Evolutionary conservation across 148 eudicot genomes (phyloP), one percentile per base, ranked within the genome.

Genomic region (Rhododendron griersonianum): DNA sequence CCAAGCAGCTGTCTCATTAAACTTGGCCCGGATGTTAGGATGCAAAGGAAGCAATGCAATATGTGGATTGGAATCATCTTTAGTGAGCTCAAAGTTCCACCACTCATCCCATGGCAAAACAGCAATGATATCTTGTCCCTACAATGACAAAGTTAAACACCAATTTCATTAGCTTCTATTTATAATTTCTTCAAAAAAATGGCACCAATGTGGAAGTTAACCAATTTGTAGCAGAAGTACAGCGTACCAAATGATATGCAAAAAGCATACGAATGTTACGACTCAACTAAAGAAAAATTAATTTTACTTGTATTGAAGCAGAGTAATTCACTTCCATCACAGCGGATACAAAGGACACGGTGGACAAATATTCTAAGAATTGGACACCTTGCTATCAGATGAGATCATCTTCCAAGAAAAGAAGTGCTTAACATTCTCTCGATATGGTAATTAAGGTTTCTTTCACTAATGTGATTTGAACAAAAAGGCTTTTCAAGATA

Each of bases 101-200:
- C 99, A 97, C 88, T 95, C 99, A 28, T 95, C 98, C 99, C 99
- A 97, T 78, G 98, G 94, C 88, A 97, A 90, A 79, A 97, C 23
- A 87, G 95, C 98, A 90, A 97, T 93, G 63, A 97, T 81, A 90
- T 94, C 96, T 85, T 94, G 92, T 86, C 99, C 98, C 99, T 96
- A 81, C 30, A 89, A 86, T 41, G 84, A 23, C 84, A 47, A 47
- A 45, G 23, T 35, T 19, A 15, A 37, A 37, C 28, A 37, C 61
- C 71, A 84, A 10, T 14, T 53, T 53, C 71, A 37, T 53, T 37
- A 76, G 25, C 81, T 53, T 25, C 67, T 11, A 75, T 65, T 71
- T 80, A 51, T 37, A 76, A 14, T 37, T 84, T 47, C 81, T 75
- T 16, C 3, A 75, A 16, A 19, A 57, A 19, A 30, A 23, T 30